phyloP scores from a whole-genome alignment of 2,329 filamentous ascomycete genomes.

The Pseudogymnoascus sp. region DNA sequence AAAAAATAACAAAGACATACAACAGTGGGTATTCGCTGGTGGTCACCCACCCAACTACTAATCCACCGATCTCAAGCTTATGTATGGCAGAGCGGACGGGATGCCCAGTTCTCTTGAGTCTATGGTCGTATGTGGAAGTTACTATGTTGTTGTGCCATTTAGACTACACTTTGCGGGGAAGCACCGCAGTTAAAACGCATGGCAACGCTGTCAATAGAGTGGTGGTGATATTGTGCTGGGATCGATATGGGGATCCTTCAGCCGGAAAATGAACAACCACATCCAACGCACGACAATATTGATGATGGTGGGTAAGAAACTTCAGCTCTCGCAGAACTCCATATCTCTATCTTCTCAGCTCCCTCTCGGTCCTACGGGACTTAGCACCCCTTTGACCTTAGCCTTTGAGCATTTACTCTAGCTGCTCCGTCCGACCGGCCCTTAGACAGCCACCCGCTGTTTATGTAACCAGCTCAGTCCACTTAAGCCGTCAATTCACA shows the following conservation, averaged over 20 bases:
- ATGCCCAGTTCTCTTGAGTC: no score
- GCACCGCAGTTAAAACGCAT: background rate
- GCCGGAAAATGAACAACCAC: background rate
- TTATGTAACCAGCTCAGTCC: background rate
- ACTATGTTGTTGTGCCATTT: no score
- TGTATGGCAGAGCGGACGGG: no score
- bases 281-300: background rate
- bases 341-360: background rate
- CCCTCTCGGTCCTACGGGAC: background rate
- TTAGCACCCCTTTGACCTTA: background rate
- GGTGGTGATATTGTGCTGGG: background rate
- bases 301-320: background rate
- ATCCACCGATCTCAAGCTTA: no score
- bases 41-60: no score
- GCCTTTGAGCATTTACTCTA: background rate
- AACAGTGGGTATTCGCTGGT: no score
- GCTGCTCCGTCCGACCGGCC: background rate
- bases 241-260: background rate
- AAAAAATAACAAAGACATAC: no score
- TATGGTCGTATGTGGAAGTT: no score
- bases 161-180: background rate
- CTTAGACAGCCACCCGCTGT: background rate
- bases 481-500: background rate
- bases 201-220: background rate
- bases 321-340: background rate